phyloP scores from a whole-genome alignment of 306 rosid genomes.

The Begonia loranthoides region DNA sequence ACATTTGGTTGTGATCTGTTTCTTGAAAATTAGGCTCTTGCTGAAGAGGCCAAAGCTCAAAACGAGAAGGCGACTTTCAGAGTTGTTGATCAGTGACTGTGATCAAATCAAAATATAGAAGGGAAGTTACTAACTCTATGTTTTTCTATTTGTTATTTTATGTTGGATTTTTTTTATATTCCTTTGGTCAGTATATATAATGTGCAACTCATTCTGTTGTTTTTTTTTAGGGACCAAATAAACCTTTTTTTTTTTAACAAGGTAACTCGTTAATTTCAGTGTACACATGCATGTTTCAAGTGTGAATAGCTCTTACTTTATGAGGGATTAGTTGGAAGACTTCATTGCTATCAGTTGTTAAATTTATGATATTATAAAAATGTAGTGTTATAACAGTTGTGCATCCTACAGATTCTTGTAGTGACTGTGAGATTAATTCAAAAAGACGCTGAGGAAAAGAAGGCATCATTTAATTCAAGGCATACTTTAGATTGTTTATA shows the following conservation, averaged over 20 bases:
- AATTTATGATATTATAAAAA: too few species aligned
- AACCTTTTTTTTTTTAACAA: conserved; percentile 50
- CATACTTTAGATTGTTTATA: too few species aligned
- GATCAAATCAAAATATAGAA: too few species aligned
- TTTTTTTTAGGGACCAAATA: conserved; percentile 57
- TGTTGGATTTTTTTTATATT: background rate
- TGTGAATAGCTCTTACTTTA: too few species aligned
- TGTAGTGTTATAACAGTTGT: background rate
- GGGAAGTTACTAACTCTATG: too few species aligned
- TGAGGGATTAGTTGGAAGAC: too few species aligned
- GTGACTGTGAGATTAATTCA: too few species aligned
- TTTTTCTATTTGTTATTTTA: background rate
- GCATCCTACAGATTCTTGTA: conserved; percentile 47
- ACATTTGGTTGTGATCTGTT: background rate
- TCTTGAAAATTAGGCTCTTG: conserved; percentile 42
- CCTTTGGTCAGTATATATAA: background rate
- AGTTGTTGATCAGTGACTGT: conserved; percentile 81
- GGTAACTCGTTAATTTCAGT: conserved; percentile 8
- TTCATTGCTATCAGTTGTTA: too few species aligned
- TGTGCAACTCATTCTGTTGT: conserved; percentile 7
- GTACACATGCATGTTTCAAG: background rate
- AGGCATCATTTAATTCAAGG: too few species aligned
- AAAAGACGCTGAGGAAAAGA: too few species aligned
- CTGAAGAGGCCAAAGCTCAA: conserved; percentile 80
- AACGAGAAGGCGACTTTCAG: conserved; percentile 64